phyloP scores from a whole-genome alignment of 345 rosid genomes.

The Hypericum androsaemum region DNA sequence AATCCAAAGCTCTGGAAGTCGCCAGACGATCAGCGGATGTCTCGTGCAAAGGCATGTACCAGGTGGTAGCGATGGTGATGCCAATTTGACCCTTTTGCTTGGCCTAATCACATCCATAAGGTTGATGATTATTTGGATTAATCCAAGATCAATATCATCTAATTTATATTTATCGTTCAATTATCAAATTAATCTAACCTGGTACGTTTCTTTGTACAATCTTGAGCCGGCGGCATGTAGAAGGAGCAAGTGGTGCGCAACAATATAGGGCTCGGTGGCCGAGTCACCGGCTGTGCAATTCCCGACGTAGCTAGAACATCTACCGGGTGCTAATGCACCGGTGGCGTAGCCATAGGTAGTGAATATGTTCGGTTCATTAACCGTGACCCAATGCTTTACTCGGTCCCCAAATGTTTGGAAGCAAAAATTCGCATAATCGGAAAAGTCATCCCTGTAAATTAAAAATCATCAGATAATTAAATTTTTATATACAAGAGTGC shows the following conservation, averaged over 20 bases:
- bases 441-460: neutral
- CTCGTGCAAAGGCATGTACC: slow-evolving; percentile 71
- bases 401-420: neutral
- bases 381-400: slow-evolving; percentile 35
- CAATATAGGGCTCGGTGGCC: slow-evolving; percentile 14
- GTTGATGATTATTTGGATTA: too few relatives aligned
- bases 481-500: too few relatives aligned
- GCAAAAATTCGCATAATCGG: slow-evolving; percentile 9
- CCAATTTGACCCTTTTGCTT: slow-evolving; percentile 80
- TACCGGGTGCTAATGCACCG: slow-evolving; percentile 7
- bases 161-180: neutral
- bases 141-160: too few relatives aligned
- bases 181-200: neutral
- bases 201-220: slow-evolving; percentile 4
- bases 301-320: slow-evolving; percentile 4
- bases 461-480: too few relatives aligned
- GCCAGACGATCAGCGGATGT: slow-evolving; percentile 47
- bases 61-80: slow-evolving; percentile 49
- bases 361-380: slow-evolving; percentile 13
- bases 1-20: slow-evolving; percentile 69
- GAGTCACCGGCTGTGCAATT: slow-evolving; percentile 10
- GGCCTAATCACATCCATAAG: slow-evolving; percentile 25
- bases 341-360: slow-evolving; percentile 5
- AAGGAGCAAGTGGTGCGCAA: slow-evolving; percentile 17
- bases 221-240: slow-evolving; percentile 14